Conservation (phyloP, 495 filamentous ascomycete genomes). For the Penicillium riverlandense region DNA sequence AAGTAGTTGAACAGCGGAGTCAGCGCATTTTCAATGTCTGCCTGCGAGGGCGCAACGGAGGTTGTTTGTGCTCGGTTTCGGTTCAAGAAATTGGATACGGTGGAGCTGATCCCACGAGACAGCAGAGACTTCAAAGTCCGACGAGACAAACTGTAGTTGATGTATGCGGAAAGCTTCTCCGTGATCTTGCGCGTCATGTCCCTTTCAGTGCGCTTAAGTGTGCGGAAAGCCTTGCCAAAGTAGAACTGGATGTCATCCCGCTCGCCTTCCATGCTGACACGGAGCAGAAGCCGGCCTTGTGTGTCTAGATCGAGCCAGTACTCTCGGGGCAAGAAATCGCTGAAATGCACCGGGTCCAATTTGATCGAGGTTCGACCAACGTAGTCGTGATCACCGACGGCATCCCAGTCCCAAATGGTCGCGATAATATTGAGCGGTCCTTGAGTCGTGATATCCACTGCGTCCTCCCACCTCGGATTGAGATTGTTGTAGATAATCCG, state of each 20-base stretch:
- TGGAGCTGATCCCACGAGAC: slow-evolving; percentile 62
- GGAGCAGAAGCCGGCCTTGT: slow-evolving; percentile 79
- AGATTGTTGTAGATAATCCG: slow-evolving; percentile 85
- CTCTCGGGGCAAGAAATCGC: slow-evolving; percentile 88
- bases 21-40: slow-evolving; percentile 73
- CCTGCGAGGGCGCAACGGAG: slow-evolving; percentile 52
- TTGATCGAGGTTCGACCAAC: slow-evolving; percentile 92
- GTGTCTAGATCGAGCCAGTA: slow-evolving; percentile 98
- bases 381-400: slow-evolving; percentile 94
- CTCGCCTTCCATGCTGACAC: slow-evolving; percentile 98
- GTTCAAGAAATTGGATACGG: slow-evolving; percentile 74
- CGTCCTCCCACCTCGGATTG: slow-evolving; percentile 97
- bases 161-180: slow-evolving; percentile 96
- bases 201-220: slow-evolving; percentile 86
- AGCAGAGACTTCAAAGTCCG: slow-evolving; percentile 70
- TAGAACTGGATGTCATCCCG: slow-evolving; percentile 98
- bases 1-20: slow-evolving; percentile 94
- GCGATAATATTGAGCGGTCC: slow-evolving; percentile 91
- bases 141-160: slow-evolving; percentile 80
- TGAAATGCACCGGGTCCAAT: slow-evolving; percentile 88
- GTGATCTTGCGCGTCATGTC: slow-evolving; percentile 98
- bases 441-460: slow-evolving; percentile 88
- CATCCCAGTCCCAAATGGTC: slow-evolving; percentile 98
- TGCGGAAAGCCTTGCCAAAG: slow-evolving; percentile 94
- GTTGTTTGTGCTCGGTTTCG: slow-evolving; percentile 49